These are phyloP conservation scores for Trichoderma sp. DNA, from an alignment of 2,329 filamentous ascomycete genomes.

Conservation along the genomic window DNA sequence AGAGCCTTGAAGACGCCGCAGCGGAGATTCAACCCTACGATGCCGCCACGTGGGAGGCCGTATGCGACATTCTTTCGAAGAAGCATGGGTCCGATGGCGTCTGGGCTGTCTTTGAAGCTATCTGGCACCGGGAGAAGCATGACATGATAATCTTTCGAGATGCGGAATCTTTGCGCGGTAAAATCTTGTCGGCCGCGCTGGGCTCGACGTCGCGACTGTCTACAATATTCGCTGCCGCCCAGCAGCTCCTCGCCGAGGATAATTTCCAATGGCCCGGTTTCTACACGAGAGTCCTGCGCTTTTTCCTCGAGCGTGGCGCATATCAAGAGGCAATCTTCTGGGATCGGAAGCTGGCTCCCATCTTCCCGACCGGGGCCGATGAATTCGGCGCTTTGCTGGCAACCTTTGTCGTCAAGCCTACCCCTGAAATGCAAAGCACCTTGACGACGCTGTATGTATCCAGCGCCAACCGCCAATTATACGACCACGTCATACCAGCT, in stretches of 20 bases:
- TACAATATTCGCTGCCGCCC: conserved; percentile 35
- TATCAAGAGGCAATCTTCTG: conserved; percentile 48
- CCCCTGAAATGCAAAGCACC: conserved; percentile 43
- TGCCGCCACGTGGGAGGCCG: conserved; percentile 31
- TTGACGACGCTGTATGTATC: conserved; percentile 51
- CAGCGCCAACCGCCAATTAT: conserved; percentile 49
- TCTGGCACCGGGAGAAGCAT: conserved; percentile 30
- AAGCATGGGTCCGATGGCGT: conserved; percentile 34
- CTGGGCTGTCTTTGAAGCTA: conserved; percentile 37
- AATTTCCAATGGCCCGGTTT: conserved; percentile 52
- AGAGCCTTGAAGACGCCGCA: conserved; percentile 14
- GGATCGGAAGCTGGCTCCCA: conserved; percentile 50
- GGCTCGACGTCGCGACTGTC: conserved; percentile 34
- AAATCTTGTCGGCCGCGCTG: conserved; percentile 39
- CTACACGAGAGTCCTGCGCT: conserved; percentile 51
- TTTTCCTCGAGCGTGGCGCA: conserved; percentile 46
- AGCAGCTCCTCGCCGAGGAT: conserved; percentile 43
- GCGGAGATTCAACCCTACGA: conserved; percentile 27
- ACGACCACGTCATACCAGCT: conserved; percentile 55
- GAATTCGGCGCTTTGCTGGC: conserved; percentile 49
- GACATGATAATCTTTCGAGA: conserved; percentile 33
- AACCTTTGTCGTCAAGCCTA: conserved; percentile 46
- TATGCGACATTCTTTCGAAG: conserved; percentile 31
- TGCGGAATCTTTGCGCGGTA: conserved; percentile 37
- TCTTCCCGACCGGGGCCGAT: conserved; percentile 47